phyloP scores from a whole-genome alignment of 768 basidiomycete genomes.

The Tricholomella constricta region DNA sequence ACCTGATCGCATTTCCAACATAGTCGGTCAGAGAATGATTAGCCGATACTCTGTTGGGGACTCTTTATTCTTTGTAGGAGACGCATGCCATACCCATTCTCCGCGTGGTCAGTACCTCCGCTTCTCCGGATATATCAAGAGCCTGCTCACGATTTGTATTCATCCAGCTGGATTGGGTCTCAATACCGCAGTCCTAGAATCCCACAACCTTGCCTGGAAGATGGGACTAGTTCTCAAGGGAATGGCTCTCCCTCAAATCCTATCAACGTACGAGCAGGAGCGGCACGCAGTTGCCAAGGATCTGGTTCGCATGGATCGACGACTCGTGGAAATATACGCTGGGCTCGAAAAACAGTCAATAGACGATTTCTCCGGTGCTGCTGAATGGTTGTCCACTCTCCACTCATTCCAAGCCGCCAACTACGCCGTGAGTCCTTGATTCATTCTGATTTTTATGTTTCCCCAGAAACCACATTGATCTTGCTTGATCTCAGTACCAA shows the following conservation, averaged over 20 bases:
- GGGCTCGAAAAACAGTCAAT: slow-evolving; percentile 18
- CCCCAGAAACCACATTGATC: background rate
- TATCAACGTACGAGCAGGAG: slow-evolving; percentile 14
- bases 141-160: background rate
- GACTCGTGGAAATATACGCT: slow-evolving; percentile 17
- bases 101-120: slow-evolving; percentile 9
- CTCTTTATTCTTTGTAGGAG: slow-evolving; percentile 15
- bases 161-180: slow-evolving; percentile 16
- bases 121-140: background rate
- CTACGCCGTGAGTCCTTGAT: slow-evolving; percentile 9
- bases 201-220: slow-evolving; percentile 18
- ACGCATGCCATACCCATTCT: slow-evolving; percentile 19
- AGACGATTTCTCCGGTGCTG: slow-evolving; percentile 13
- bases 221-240: slow-evolving; percentile 16
- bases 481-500: slow-evolving; percentile 10
- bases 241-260: slow-evolving; percentile 9
- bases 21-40: slow-evolving; percentile 17
- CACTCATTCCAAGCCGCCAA: slow-evolving; percentile 15
- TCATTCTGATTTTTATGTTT: too few species aligned
- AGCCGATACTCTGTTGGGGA: slow-evolving; percentile 12
- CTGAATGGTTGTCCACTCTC: slow-evolving; percentile 13
- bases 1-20: background rate
- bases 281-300: slow-evolving; percentile 15
- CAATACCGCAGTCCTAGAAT: slow-evolving; percentile 17
- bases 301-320: slow-evolving; percentile 14